Conservation (phyloP, 306 rosid genomes). For the Quercus agrifolia region DNA sequence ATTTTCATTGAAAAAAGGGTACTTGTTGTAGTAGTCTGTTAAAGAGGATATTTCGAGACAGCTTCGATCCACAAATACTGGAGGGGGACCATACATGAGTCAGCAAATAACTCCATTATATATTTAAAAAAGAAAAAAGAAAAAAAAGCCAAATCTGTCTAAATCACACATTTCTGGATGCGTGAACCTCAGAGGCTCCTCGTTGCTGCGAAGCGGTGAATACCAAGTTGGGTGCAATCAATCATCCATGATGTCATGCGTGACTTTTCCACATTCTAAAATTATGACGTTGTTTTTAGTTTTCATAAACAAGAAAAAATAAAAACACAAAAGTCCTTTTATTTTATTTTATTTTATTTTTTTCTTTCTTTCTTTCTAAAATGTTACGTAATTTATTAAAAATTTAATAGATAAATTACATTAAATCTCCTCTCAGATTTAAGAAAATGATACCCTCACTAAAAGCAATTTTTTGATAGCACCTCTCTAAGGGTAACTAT, state of each 20-base stretch:
- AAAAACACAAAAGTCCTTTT: background rate
- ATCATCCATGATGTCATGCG: background rate
- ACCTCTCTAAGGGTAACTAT: no score
- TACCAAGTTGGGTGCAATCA: background rate
- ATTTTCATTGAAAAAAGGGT: no score
- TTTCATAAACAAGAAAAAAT: no score
- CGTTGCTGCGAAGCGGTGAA: background rate
- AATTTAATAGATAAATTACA: no score
- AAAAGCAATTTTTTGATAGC: no score
- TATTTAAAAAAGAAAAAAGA: no score
- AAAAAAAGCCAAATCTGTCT: background rate
- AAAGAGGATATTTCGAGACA: background rate
- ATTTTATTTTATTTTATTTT: background rate
- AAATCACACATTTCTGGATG: background rate
- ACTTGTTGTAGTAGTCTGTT: no score
- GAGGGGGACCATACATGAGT: background rate
- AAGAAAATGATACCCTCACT: no score
- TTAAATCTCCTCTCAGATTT: no score
- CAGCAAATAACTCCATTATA: background rate
- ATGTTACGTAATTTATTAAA: no score
- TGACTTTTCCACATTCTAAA: background rate
- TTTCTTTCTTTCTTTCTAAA: background rate
- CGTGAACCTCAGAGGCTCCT: background rate
- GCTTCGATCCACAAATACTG: background rate
- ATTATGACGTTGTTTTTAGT: background rate